These are phyloP conservation scores for Penicillium nordicum DNA, from an alignment of 2,329 filamentous ascomycete species.

Conservation along the genomic window DNA sequence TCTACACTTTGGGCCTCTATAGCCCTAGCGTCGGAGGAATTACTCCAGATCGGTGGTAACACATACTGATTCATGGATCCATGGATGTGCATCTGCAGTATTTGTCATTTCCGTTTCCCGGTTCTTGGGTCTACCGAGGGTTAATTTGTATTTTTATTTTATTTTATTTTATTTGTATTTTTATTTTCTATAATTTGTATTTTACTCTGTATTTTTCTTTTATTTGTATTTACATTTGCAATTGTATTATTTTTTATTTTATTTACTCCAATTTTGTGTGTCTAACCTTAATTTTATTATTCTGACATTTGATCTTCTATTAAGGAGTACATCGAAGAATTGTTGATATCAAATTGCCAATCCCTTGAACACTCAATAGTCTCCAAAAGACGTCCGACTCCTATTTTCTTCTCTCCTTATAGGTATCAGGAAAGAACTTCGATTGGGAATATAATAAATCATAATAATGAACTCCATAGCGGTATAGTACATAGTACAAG, in stretches of 20 bases:
- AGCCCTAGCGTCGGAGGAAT: not conserved
- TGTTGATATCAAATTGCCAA: not conserved
- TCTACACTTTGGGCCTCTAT: not conserved
- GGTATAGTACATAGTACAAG: not conserved
- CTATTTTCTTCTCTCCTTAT: not conserved
- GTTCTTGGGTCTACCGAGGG: not conserved
- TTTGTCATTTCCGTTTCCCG: slow-evolving; percentile 8
- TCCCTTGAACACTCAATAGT: not conserved
- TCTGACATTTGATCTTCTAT: not conserved
- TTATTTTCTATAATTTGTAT: no score
- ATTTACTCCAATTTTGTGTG: not conserved
- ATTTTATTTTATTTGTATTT: no score
- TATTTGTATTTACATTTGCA: not conserved
- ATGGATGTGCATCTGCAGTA: not conserved
- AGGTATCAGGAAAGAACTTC: not conserved
- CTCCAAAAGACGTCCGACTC: not conserved
- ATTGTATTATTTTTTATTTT: no score
- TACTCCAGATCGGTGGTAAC: not conserved
- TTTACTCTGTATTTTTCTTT: not conserved
- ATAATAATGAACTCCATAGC: not conserved
- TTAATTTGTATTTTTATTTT: not conserved
- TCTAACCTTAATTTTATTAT: not conserved
- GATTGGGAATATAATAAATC: not conserved
- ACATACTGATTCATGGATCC: not conserved
- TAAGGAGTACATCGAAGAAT: not conserved